Base-by-base conservation (phyloP, 352 stramenopile genomes). In the Phytophthora fragariae region DNA sequence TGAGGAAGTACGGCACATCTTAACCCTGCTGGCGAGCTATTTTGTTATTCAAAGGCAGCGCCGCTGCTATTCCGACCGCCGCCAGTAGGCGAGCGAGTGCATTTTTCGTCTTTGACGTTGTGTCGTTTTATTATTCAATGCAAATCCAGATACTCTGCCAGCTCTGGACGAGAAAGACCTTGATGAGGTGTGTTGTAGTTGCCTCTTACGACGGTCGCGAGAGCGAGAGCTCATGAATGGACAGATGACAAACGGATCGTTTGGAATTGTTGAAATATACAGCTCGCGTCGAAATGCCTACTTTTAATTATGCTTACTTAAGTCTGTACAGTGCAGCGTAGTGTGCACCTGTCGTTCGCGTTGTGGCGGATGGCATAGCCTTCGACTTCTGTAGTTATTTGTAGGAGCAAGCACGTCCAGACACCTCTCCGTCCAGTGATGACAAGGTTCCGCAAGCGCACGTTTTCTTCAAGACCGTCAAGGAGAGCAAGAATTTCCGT, bases 1-100 rank as follows among this genome's bases (percentile, higher is more conserved):
- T 91, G 41, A 58, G 68, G 33, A 90, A 88, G 59, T 94, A 89
- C 50, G 84, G 85, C 60, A 75, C 73, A 17, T 82, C 71, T 19
- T 79, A 61, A 68, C 27, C 27, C 27, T n/a, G 63, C 57, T 61
- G 69, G 33, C 58, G 29, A 64, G 39, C 49, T 39, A 59, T 66
- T 77, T 70, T 81, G 65, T 71, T 66, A 57, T 73, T 75, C 65
- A 27, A 60, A 77, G 35, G 73, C 75, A 59, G 50, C 54, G 27
- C 27, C 19, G 60, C 74, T 60, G 60, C 70, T 56, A 55, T 46
- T 33, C 52, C n/a, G 19, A 60, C 19, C 55, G 57, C 53, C 41
- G 29, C 47, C 35, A 58, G 66, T 41, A 68, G 57, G 66, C 57
- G 41, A 62, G 19, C 65, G 65, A 70, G 70, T 63, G 24, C 54